phyloP scores from a whole-genome alignment of 2,329 filamentous ascomycete genomes.

The Davidsoniella neocaledoniae region DNA sequence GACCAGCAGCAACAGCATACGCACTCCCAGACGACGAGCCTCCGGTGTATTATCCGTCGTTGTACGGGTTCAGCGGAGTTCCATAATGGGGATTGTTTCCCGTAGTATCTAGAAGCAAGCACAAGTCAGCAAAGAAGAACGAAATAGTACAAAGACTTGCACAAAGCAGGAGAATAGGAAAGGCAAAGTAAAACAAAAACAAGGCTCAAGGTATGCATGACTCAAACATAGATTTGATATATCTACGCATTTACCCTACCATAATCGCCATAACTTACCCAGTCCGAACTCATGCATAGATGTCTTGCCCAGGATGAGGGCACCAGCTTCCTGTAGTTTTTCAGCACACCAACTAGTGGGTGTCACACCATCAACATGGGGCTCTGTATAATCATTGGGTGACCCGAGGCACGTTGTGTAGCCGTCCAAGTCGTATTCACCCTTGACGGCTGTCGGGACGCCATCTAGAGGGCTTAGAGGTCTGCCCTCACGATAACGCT shows the following conservation, averaged over 20 bases:
- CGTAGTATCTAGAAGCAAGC: constrained; percentile 38
- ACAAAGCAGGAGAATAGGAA: no score
- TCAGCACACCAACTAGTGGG: constrained; percentile 53
- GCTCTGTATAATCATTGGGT: constrained; percentile 39
- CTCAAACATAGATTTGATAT: background rate
- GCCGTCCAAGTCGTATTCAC: constrained; percentile 60
- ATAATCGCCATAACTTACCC: constrained; percentile 25
- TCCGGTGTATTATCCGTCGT: constrained; percentile 55
- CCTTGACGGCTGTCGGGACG: constrained; percentile 58
- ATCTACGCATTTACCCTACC: background rate
- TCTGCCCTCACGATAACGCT: constrained; percentile 33
- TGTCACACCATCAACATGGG: constrained; percentile 19
- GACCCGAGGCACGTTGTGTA: constrained; percentile 52
- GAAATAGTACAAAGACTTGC: no score
- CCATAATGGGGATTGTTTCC: constrained; percentile 59
- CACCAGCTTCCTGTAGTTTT: constrained; percentile 54
- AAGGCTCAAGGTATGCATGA: no score
- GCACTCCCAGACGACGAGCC: constrained; percentile 60
- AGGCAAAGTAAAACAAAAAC: no score
- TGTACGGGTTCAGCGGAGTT: constrained; percentile 63
- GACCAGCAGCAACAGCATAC: constrained; percentile 51
- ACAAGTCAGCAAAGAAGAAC: background rate
- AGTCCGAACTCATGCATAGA: constrained; percentile 65
- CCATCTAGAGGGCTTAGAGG: constrained; percentile 52
- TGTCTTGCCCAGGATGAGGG: constrained; percentile 52